These are phyloP conservation scores for Eutrema yunnanense DNA, from an alignment of 345 rosid genomes.

Conservation along the genomic window DNA sequence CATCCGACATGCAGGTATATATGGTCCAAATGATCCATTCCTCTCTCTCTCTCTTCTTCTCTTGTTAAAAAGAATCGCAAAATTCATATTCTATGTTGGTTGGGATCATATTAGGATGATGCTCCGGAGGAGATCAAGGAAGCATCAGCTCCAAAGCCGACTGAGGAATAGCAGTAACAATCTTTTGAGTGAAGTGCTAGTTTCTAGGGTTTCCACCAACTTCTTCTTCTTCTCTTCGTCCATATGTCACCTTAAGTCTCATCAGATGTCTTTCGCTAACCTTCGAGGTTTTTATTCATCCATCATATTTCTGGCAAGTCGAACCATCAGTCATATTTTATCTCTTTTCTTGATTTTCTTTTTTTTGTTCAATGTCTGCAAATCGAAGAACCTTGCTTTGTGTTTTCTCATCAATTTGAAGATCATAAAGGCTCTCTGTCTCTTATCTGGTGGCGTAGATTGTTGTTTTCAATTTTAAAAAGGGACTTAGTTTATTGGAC, in stretches of 20 bases:
- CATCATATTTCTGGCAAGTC: slow-evolving; percentile 16
- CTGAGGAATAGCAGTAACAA: slow-evolving; percentile 59
- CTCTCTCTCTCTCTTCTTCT: too few species aligned
- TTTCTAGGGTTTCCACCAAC: slow-evolving; percentile 5
- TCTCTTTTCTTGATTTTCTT: slow-evolving; percentile 17
- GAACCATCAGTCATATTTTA: slow-evolving; percentile 1
- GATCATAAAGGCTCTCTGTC: slow-evolving; percentile 16
- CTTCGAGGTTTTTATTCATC: neutral
- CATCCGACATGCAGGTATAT: slow-evolving; percentile 93
- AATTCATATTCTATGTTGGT: neutral
- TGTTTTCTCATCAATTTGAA: slow-evolving; percentile 28
- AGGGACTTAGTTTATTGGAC: neutral
- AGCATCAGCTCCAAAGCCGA: slow-evolving; percentile 54
- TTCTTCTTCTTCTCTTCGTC: slow-evolving; percentile 6
- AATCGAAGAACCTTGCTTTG: slow-evolving; percentile 24
- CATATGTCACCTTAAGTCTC: slow-evolving; percentile 10
- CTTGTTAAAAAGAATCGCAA: too few species aligned
- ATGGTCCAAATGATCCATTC: neutral
- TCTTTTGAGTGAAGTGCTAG: slow-evolving; percentile 16
- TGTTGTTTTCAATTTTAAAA: neutral
- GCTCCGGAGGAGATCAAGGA: slow-evolving; percentile 90
- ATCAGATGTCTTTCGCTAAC: neutral
- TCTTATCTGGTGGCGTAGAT: slow-evolving; percentile 1
- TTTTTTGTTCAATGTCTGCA: slow-evolving; percentile 10
- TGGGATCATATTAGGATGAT: slow-evolving; percentile 53